Evolutionary conservation across 2,329 filamentous ascomycete genomes (phyloP), one percentile per base, ranked within the genome.

Genomic region (Bertia moriformis): DNA sequence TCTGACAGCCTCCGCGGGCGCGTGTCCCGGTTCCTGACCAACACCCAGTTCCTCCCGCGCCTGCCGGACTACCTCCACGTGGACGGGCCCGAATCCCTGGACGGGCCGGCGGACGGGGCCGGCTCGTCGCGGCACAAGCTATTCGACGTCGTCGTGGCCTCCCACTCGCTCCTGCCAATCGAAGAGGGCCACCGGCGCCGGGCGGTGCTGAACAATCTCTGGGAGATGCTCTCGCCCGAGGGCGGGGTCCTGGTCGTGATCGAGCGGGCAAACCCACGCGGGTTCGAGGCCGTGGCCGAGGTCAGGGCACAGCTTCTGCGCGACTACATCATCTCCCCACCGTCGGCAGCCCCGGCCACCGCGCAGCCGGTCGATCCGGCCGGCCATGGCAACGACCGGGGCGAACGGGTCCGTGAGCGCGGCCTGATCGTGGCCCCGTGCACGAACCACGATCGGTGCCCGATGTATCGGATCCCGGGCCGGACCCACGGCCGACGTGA

Each of bases 11-110:
- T 98, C 19, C 76, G 87, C 14, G 67, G 83, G 41, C 80, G 87
- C 20, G 67, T 86, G 18, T 85, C 86, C 46, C 67, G 65, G 14
- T 72, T 96, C 45, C 63, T 98, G 12, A 71, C 93, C 27, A 81
- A 95, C 54, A 96, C 91, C 0, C 93, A 83, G 0, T 95, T 98
- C 52, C 67, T 98, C 4, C 88, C 89, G 4, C 78, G 88, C 3
- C 63, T 96, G n/a, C 91, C 91, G 0, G 86, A 96, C 51, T 87
- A 89, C 45, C 59, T 86, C 18, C 79, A 81, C 52, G 71, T 73
- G 1, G 65, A 70, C 17, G 65, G 78, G 42, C 72, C 73, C 38
- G 63, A 65, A 41, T 68, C 71, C 24, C 54, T 84, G 4, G 73
- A 84, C 41, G n/a, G n/a, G n/a, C n/a, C n/a, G n/a, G n/a, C n/a